These are phyloP conservation scores for Fusarium burgessii DNA, from an alignment of 2,329 filamentous ascomycete genomes.

Conservation along the genomic window DNA sequence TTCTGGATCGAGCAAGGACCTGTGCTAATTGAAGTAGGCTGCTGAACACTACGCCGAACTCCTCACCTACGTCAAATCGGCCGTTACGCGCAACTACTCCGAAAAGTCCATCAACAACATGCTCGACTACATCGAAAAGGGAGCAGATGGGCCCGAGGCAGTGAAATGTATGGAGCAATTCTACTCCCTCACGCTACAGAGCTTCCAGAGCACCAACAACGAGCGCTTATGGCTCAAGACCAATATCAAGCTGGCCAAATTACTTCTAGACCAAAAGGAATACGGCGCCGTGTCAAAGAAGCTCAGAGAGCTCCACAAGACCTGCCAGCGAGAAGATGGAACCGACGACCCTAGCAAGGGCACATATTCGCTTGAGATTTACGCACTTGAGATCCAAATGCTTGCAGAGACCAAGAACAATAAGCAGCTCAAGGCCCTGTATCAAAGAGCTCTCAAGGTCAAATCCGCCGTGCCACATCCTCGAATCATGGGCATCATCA, in stretches of 20 bases:
- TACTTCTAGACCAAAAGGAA: slow-evolving; percentile 92
- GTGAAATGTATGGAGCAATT: slow-evolving; percentile 91
- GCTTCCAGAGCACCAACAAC: slow-evolving; percentile 97
- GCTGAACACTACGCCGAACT: slow-evolving; percentile 94
- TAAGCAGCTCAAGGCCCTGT: slow-evolving; percentile 93
- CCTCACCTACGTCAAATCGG: slow-evolving; percentile 95
- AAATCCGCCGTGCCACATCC: slow-evolving; percentile 98
- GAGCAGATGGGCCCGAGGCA: slow-evolving; percentile 74
- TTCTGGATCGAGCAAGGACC: not conserved
- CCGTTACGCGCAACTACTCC: slow-evolving; percentile 97
- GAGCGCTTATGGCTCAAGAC: slow-evolving; percentile 98
- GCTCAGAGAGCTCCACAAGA: slow-evolving; percentile 86
- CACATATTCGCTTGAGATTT: slow-evolving; percentile 95
- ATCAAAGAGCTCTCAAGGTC: slow-evolving; percentile 90
- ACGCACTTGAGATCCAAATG: slow-evolving; percentile 98
- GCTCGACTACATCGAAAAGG: slow-evolving; percentile 97
- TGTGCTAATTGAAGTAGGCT: slow-evolving; percentile 67
- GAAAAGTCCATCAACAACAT: slow-evolving; percentile 99
- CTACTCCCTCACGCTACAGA: slow-evolving; percentile 91
- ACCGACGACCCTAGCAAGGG: slow-evolving; percentile 93
- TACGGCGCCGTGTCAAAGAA: slow-evolving; percentile 85
- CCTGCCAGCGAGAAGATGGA: slow-evolving; percentile 89
- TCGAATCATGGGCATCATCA: slow-evolving; percentile 99
- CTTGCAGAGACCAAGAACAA: slow-evolving; percentile 97
- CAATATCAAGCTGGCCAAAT: slow-evolving; percentile 93